Evolutionary conservation across 805 yeast species (phyloP).

Genomic region (Saturnispora hagleri): DNA sequence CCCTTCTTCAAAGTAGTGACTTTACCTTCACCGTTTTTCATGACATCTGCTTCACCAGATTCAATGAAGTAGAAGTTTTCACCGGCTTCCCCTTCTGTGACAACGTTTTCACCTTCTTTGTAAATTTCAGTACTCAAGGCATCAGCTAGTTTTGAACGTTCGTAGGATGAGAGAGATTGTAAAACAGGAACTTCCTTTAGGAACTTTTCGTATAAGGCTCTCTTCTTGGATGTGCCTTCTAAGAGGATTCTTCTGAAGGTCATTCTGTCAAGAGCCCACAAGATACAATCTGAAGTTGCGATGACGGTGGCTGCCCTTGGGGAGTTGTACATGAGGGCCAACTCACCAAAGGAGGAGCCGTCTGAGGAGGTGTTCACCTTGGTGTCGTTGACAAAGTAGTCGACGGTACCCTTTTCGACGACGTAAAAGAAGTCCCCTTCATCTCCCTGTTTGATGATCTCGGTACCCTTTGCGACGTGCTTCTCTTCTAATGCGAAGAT

Average conservation of each 20-base stretch:
- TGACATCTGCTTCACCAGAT: slow-evolving; percentile 73
- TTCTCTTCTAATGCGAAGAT: slow-evolving; percentile 79
- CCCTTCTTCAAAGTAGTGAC: slow-evolving; percentile 61
- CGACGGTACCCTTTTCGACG: slow-evolving; percentile 77
- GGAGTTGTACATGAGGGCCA: slow-evolving; percentile 94
- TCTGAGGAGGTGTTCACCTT: slow-evolving; percentile 69
- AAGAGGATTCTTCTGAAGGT: slow-evolving; percentile 87
- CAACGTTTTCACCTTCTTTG: slow-evolving; percentile 62
- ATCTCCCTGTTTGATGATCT: slow-evolving; percentile 82
- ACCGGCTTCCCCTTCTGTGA: slow-evolving; percentile 80
- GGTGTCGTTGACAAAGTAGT: slow-evolving; percentile 61
- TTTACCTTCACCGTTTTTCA: slow-evolving; percentile 50
- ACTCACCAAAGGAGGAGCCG: slow-evolving; percentile 91
- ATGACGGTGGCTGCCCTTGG: slow-evolving; percentile 95
- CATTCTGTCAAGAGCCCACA: slow-evolving; percentile 91
- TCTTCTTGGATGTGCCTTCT: slow-evolving; percentile 84
- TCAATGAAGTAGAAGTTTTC: slow-evolving; percentile 69
- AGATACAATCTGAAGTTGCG: slow-evolving; percentile 58
- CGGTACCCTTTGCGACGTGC: slow-evolving; percentile 44
- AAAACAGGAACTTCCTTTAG: slow-evolving; percentile 80
- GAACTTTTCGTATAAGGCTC: slow-evolving; percentile 84
- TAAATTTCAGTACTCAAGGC: slow-evolving; percentile 76
- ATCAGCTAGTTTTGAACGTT: slow-evolving; percentile 88
- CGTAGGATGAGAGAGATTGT: slow-evolving; percentile 61
- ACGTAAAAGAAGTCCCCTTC: slow-evolving; percentile 91